Conservation (phyloP, 2,329 filamentous ascomycete species). For the Alternaria ethzedia region DNA sequence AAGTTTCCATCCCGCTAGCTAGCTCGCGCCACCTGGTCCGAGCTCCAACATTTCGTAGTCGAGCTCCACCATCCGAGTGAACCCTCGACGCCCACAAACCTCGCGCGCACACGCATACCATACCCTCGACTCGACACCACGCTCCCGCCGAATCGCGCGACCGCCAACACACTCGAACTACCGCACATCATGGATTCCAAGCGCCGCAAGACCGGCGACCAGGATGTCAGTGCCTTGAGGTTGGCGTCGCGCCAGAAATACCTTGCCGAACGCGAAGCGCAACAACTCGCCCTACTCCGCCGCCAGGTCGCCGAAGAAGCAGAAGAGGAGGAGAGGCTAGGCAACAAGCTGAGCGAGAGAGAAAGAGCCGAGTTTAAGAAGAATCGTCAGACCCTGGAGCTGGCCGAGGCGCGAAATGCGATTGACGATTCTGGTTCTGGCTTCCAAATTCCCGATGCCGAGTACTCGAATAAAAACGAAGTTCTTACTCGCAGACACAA, state of each 20-base stretch:
- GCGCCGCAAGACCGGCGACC: slow-evolving; percentile 33
- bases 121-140: background rate
- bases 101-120: background rate
- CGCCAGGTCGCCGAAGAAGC: slow-evolving; percentile 91
- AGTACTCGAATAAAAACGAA: no score
- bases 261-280: slow-evolving; percentile 87
- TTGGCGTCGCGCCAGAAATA: slow-evolving; percentile 90
- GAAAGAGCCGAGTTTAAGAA: slow-evolving; percentile 87
- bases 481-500: no score
- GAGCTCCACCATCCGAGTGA: background rate
- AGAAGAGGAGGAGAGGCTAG: slow-evolving; percentile 70
- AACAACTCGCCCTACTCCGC: slow-evolving; percentile 83
- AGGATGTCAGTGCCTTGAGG: slow-evolving; percentile 72
- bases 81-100: slow-evolving; percentile 1
- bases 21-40: slow-evolving; percentile 10
- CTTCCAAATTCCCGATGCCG: no score
- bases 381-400: slow-evolving; percentile 76
- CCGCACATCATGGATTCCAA: slow-evolving; percentile 34
- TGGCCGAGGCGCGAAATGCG: slow-evolving; percentile 82
- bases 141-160: background rate
- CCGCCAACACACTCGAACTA: background rate
- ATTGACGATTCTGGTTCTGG: no score
- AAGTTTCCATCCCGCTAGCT: background rate
- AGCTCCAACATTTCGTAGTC: slow-evolving; percentile 15
- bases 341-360: slow-evolving; percentile 74